Percentiles rank a stretch among this genome's conserved stretches.
These are phyloP conservation scores for Vitellaria paradoxa DNA, from an alignment of 179 eudicot genomes.

Conservation along the genomic window DNA sequence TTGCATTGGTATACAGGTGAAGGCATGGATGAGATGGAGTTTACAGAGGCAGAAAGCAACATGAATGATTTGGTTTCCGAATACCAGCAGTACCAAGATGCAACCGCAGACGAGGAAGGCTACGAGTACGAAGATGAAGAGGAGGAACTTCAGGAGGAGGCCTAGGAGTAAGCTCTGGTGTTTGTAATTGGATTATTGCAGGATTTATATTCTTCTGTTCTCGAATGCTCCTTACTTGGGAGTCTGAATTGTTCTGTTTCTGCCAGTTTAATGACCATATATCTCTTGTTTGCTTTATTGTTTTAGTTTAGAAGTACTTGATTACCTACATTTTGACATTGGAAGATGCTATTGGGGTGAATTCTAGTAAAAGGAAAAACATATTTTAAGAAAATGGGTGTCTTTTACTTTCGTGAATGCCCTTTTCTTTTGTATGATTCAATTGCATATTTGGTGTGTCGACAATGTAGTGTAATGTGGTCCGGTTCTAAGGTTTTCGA, in stretches of 20 bases:
- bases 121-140: slow-evolving; percentile 17
- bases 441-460: too few relatives aligned
- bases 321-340: not conserved
- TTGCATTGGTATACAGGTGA: slow-evolving; percentile 58
- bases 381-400: too few relatives aligned
- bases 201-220: not conserved
- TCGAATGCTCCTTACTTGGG: not conserved
- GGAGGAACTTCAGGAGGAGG: slow-evolving; percentile 13
- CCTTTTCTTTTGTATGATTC: too few relatives aligned
- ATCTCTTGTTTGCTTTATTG: not conserved
- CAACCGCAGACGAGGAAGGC: slow-evolving; percentile 55
- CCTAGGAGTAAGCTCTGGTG: not conserved
- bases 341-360: not conserved
- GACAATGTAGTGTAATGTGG: too few relatives aligned
- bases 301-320: not conserved
- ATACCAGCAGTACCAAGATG: slow-evolving; percentile 74
- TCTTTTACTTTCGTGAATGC: too few relatives aligned
- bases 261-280: not conserved
- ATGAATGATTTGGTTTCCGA: slow-evolving; percentile 67
- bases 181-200: not conserved
- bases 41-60: slow-evolving; percentile 58
- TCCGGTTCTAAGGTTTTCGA: too few relatives aligned
- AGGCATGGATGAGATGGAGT: slow-evolving; percentile 60
- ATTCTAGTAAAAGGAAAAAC: too few relatives aligned
- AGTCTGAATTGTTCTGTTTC: not conserved